Evolutionary conservation across 257 asterid genomes (phyloP).

Genomic region (Fraxinus pennsylvanica): DNA sequence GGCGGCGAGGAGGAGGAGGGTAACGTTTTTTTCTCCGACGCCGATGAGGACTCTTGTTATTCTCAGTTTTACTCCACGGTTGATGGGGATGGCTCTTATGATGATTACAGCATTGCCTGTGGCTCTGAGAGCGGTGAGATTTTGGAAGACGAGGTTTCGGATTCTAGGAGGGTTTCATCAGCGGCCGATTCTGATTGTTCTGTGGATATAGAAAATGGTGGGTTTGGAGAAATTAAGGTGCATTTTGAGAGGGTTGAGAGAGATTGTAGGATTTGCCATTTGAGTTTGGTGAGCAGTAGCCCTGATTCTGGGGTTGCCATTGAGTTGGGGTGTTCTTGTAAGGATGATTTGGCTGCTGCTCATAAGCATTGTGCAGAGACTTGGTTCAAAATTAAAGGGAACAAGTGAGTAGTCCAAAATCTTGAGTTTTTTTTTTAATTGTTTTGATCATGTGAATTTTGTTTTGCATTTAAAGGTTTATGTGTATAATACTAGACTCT

Average conservation of each 20-base stretch:
- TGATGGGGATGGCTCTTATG: constrained; percentile 71
- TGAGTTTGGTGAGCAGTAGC: constrained; percentile 35
- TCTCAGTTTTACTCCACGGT: constrained; percentile 80
- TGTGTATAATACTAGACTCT: neutral
- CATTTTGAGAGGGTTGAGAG: constrained; percentile 22
- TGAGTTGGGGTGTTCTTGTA: constrained; percentile 52
- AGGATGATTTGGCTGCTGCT: constrained; percentile 49
- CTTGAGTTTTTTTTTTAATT: neutral
- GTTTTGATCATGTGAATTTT: neutral
- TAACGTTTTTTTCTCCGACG: constrained; percentile 76
- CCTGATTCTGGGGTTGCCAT: constrained; percentile 41
- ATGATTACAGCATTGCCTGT: constrained; percentile 44
- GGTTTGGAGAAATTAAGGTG: neutral
- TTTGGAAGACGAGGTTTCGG: constrained; percentile 18
- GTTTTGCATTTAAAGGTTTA: neutral
- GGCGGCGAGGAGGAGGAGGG: constrained; percentile 47
- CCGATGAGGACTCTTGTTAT: constrained; percentile 67
- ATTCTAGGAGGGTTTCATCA: constrained; percentile 15
- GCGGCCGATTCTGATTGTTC: constrained; percentile 3
- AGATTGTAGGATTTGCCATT: constrained; percentile 50
- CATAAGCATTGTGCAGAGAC: constrained; percentile 56
- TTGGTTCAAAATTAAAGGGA: constrained; percentile 57
- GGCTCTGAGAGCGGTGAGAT: constrained; percentile 33
- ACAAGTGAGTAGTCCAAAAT: constrained; percentile 33
- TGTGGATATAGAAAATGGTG: constrained; percentile 20